Conservation (phyloP, 768 basidiomycete species). For the Trametes villosa region DNA sequence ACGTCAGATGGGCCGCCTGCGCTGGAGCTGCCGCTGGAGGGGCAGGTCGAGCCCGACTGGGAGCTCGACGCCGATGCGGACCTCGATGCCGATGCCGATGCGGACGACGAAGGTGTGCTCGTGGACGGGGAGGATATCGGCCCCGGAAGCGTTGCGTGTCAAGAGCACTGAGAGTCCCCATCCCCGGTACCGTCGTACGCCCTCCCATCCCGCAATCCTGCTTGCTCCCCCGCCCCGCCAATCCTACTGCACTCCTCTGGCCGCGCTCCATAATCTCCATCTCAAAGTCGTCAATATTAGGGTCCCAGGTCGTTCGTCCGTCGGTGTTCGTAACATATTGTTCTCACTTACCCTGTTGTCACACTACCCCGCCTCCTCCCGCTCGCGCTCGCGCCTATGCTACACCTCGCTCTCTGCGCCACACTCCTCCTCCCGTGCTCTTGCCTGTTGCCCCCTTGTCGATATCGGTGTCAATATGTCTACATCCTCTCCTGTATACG, state of each 20-base stretch:
- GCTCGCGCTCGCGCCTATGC: not conserved
- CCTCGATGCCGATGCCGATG: slow-evolving; percentile 24
- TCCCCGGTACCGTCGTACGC: not conserved
- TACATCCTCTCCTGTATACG: no score
- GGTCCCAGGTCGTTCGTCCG: not conserved
- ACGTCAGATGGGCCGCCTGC: not conserved
- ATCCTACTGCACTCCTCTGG: not conserved
- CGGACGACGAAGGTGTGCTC: slow-evolving; percentile 34
- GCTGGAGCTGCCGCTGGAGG: no score
- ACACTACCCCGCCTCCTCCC: slow-evolving; percentile 9
- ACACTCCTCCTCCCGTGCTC: no score
- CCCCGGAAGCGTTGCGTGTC: slow-evolving; percentile 33
- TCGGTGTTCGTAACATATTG: not conserved
- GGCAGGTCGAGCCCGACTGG: not conserved
- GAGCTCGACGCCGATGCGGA: slow-evolving; percentile 18
- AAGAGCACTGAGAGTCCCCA: slow-evolving; percentile 30
- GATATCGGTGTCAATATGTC: no score
- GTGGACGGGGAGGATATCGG: slow-evolving; percentile 36
- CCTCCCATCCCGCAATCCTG: not conserved
- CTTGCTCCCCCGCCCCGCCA: not conserved
- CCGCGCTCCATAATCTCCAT: not conserved
- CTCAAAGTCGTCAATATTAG: not conserved
- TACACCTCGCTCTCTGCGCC: no score
- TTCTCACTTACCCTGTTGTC: slow-evolving; percentile 8
- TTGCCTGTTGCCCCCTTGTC: no score